These are phyloP conservation scores for Podila horticola DNA, from an alignment of 192 early-diverging fungal species.

Conservation along the genomic window DNA sequence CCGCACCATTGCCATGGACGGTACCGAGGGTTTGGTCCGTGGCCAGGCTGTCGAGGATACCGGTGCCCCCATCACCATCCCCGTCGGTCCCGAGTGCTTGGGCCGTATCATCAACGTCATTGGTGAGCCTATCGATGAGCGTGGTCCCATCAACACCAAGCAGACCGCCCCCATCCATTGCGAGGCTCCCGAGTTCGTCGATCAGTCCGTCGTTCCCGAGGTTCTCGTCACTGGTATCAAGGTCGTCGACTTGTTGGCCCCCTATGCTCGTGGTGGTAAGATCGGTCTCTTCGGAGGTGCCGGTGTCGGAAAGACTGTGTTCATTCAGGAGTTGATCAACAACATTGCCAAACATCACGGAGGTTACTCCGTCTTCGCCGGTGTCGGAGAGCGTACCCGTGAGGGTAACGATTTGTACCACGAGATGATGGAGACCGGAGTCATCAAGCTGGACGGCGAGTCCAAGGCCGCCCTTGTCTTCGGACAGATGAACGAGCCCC, in stretches of 20 bases:
- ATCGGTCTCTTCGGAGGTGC: conserved; percentile 99
- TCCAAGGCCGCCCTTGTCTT: conserved; percentile 97
- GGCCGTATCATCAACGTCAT: conserved; percentile 99
- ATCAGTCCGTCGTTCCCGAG: conserved; percentile 95
- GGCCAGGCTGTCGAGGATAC: conserved; percentile 95
- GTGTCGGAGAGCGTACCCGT: conserved; percentile 99
- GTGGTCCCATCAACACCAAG: conserved; percentile 95
- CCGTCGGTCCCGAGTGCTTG: conserved; percentile 93
- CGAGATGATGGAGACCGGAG: conserved; percentile 97
- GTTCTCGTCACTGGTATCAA: conserved; percentile 98
- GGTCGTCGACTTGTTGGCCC: conserved; percentile 98
- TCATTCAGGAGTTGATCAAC: conserved; percentile 99
- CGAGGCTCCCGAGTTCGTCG: conserved; percentile 92
- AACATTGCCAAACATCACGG: conserved; percentile 99
- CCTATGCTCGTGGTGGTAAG: conserved; percentile 98
- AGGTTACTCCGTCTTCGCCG: conserved; percentile 98
- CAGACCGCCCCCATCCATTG: conserved; percentile 90
- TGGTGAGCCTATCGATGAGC: conserved; percentile 98
- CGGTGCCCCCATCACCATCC: conserved; percentile 91
- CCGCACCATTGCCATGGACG: conserved; percentile 99
- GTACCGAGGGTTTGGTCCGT: conserved; percentile 96
- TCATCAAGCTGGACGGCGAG: conserved; percentile 93
- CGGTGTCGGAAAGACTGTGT: conserved; percentile 99
- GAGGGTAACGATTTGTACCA: conserved; percentile 99
- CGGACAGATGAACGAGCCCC: conserved; percentile 99